Base-by-base conservation (phyloP, 768 basidiomycete genomes). In the Cystobasidium tubakii region DNA sequence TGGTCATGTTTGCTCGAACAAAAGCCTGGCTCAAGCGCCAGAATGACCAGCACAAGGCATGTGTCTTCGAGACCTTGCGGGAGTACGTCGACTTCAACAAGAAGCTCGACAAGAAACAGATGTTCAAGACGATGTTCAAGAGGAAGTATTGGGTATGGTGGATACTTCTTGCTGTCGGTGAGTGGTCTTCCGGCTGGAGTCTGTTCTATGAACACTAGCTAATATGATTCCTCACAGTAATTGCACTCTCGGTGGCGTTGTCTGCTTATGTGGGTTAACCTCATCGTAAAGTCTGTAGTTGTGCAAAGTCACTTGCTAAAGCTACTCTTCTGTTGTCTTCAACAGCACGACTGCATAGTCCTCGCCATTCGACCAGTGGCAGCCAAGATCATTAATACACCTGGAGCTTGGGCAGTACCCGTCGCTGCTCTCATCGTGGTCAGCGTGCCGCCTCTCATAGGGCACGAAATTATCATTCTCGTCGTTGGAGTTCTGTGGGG, bases 131-230 rank as follows among this genome's bases (percentile, higher is more conserved):
- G 4, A 31, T 29, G 17, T 67, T 67, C 46, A 31, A 36, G 43
- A 46, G 29, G 31, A 36, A 43, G 43, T 67, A 53, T 33, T 46
- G 39, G 44, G 66, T 7, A 4, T 67, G 66, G 66, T 67, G 66
- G 66, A 67, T 67, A 2, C 44, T 67, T n/a, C 66, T 67, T 43
- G 66, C 66, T 17, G 66, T 50, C n/a, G 66, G 66, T 54, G 29
- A 23, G 66, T 53, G 29, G 13, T 15, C n/a, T n/a, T n/a, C n/a
- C n/a, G n/a, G n/a, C n/a, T n/a, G n/a, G n/a, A 23, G 29, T 29
- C 31, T 33, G 15, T 19, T 50, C 9, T n/a, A 33, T 15, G 12
- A n/a, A 9, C 46, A 7, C n/a, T 29, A 12, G 19, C 31, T 31
- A 23, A 53, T 19, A 2, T 13, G 29, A 7, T 36, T 19, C 17